Percentiles rank a stretch among this genome's conserved stretches.
phyloP scores from a whole-genome alignment of 306 rosid genomes.

The Prunus persica region Prunus_persica_NCBIv2 NC_034009.1:39006501-39007000 shows the following conservation, averaged over 20 bases:
- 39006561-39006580: too few relatives aligned
- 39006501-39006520: too few relatives aligned
- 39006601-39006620: background rate
- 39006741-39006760: constrained; percentile 19
- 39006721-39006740: constrained; percentile 11
- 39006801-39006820: background rate
- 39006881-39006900: background rate
- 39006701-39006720: background rate
- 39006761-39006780: constrained; percentile 38
- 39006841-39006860: background rate
- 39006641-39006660: background rate
- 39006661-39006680: background rate
- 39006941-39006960: constrained; percentile 4
- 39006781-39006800: constrained; percentile 31
- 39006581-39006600: background rate
- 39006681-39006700: background rate
- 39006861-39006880: background rate
- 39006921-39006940: constrained; percentile 6
- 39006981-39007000: background rate
- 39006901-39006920: background rate
- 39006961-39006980: background rate
- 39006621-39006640: background rate
- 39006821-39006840: background rate
- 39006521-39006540: too few relatives aligned
- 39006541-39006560: too few relatives aligned